These are phyloP conservation scores for Vaucheria bursata DNA, from an alignment of 352 stramenopile genomes.

Conservation along the genomic window DNA sequence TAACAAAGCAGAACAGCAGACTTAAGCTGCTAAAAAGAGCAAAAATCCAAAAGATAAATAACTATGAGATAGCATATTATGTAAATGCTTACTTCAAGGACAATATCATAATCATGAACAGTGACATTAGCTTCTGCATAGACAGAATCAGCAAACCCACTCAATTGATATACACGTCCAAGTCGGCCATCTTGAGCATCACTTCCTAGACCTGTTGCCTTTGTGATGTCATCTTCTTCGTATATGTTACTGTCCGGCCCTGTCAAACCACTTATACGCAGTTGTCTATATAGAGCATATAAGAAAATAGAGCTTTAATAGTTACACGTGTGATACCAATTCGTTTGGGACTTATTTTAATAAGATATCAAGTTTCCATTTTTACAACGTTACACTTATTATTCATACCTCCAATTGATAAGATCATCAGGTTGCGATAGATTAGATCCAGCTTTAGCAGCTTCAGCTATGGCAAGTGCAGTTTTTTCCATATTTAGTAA, in stretches of 20 bases:
- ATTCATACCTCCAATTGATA: constrained; percentile 37
- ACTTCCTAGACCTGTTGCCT: constrained; percentile 32
- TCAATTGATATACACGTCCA: constrained; percentile 94
- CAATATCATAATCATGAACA: constrained; percentile 99
- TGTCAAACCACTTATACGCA: constrained; percentile 27
- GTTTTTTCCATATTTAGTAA: constrained; percentile 50
- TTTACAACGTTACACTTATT: no score
- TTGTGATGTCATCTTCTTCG: constrained; percentile 44
- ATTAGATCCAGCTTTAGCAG: constrained; percentile 14
- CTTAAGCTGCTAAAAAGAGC: no score
- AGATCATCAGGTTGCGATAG: constrained; percentile 46
- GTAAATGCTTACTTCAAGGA: constrained; percentile 63
- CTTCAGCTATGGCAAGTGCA: constrained; percentile 34
- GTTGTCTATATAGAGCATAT: no score
- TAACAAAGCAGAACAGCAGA: no score
- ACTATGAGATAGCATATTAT: no score
- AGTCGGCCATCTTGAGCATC: constrained; percentile 18
- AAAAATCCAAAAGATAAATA: no score
- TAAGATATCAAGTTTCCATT: no score
- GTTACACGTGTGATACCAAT: no score
- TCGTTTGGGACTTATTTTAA: no score
- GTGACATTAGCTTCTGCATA: constrained; percentile 99
- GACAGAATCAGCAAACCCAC: constrained; percentile 95
- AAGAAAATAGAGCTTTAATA: no score
- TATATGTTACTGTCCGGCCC: constrained; percentile 43